Conservation (phyloP, 495 filamentous ascomycete species). For the Collariella sp. region DNA sequence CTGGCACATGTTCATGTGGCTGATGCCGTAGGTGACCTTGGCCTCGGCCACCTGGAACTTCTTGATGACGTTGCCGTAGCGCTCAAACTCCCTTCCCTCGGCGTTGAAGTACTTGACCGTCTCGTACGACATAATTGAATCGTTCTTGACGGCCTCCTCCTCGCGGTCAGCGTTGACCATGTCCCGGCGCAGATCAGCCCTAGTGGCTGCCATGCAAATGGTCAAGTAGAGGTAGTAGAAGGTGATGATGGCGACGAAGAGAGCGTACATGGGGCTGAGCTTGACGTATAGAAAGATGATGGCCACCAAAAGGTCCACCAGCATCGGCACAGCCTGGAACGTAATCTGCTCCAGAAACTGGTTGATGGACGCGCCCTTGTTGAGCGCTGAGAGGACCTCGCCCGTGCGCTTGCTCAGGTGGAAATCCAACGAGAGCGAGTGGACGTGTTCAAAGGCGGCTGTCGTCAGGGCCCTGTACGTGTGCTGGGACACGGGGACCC, state of each 20-base stretch:
- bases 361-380: no score
- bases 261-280: constrained; percentile 80
- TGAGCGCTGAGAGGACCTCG: no score
- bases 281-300: constrained; percentile 68
- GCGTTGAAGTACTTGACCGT: constrained; percentile 80
- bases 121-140: constrained; percentile 91
- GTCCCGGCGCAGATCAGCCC: constrained; percentile 72
- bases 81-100: constrained; percentile 76
- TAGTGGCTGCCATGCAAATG: constrained; percentile 85
- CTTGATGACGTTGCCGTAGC: no score
- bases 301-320: constrained; percentile 78
- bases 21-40: constrained; percentile 74
- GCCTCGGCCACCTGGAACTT: constrained; percentile 73
- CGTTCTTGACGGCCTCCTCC: constrained; percentile 92
- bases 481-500: constrained; percentile 94
- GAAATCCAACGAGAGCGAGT: constrained; percentile 84
- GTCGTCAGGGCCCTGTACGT: constrained; percentile 94
- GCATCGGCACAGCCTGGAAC: constrained; percentile 86
- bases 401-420: constrained; percentile 91
- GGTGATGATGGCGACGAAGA: constrained; percentile 74
- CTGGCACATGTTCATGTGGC: constrained; percentile 86
- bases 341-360: constrained; percentile 86
- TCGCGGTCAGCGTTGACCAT: constrained; percentile 86
- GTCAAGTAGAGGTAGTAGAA: no score
- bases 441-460: constrained; percentile 93